phyloP scores from a whole-genome alignment of 257 asterid genomes.

The Solanum rostratum region DNA sequence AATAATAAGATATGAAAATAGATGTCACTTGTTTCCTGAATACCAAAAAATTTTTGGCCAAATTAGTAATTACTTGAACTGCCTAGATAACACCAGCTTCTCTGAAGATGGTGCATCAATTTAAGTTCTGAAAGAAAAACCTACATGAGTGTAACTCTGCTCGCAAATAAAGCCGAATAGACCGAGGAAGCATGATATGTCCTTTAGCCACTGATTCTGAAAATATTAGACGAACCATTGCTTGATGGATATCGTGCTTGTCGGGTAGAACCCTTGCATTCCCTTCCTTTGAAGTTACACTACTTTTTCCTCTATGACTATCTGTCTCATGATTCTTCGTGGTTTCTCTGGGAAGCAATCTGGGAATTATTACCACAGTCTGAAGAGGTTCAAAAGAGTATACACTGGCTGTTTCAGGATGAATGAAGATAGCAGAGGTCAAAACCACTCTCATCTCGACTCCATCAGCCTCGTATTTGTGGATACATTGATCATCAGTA shows the following conservation, averaged over 20 bases:
- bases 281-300: constrained; percentile 39
- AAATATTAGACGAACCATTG: constrained; percentile 39
- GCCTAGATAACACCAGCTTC: neutral
- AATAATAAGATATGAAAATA: neutral
- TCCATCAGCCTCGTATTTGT: constrained; percentile 39
- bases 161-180: constrained; percentile 85
- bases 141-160: constrained; percentile 76
- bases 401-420: constrained; percentile 80
- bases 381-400: constrained; percentile 50
- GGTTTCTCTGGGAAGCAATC: constrained; percentile 28
- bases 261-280: constrained; percentile 22
- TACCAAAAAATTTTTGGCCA: neutral
- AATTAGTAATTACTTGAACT: neutral
- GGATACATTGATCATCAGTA: constrained; percentile 30
- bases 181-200: constrained; percentile 73
- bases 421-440: constrained; percentile 65
- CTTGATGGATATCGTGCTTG: constrained; percentile 23
- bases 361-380: constrained; percentile 50
- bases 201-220: constrained; percentile 83
- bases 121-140: constrained; percentile 26
- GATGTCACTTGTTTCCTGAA: neutral
- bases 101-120: neutral
- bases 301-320: constrained; percentile 24
- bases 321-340: constrained; percentile 24
- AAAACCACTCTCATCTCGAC: constrained; percentile 48